A percentile compares a stretch with the other conserved stretches of the same genome.
phyloP scores from a whole-genome alignment of 225 moss, liverwort and hornwort genomes.

The Marchantia paleacea region DNA sequence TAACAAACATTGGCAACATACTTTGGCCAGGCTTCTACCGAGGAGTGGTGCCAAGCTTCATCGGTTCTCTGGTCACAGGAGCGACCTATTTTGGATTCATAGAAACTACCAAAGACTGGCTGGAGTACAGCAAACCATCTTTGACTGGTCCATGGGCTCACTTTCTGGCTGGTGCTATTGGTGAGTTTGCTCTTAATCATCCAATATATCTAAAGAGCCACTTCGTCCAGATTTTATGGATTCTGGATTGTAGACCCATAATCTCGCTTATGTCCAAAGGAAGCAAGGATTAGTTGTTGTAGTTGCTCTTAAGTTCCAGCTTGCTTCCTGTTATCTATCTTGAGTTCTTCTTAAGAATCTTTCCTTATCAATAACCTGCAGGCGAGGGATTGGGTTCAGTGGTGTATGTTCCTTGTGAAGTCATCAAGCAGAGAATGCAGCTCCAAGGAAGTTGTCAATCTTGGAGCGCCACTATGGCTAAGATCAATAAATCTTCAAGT shows the following conservation, averaged over 20 bases:
- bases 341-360: background rate
- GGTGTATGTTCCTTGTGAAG: slow-evolving; percentile 75
- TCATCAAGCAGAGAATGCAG: slow-evolving; percentile 76
- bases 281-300: background rate
- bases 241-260: too few relatives aligned
- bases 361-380: slow-evolving; percentile 18
- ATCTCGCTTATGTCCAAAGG: background rate
- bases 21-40: slow-evolving; percentile 53
- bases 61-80: slow-evolving; percentile 70
- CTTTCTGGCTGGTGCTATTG: slow-evolving; percentile 63
- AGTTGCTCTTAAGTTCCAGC: background rate
- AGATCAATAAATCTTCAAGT: slow-evolving; percentile 30
- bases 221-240: too few relatives aligned
- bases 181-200: slow-evolving; percentile 28
- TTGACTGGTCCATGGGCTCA: slow-evolving; percentile 64
- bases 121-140: slow-evolving; percentile 57
- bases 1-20: background rate
- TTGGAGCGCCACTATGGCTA: background rate
- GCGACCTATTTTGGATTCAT: slow-evolving; percentile 73
- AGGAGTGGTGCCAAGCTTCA: slow-evolving; percentile 62
- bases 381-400: slow-evolving; percentile 66
- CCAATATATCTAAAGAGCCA: too few relatives aligned
- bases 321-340: background rate
- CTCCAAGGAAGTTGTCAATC: slow-evolving; percentile 26
- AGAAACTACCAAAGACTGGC: slow-evolving; percentile 70